Evolutionary conservation across 331 rosid genomes (phyloP), one percentile per base, ranked within the genome.

Genomic region (Cydonia oblonga): DNA sequence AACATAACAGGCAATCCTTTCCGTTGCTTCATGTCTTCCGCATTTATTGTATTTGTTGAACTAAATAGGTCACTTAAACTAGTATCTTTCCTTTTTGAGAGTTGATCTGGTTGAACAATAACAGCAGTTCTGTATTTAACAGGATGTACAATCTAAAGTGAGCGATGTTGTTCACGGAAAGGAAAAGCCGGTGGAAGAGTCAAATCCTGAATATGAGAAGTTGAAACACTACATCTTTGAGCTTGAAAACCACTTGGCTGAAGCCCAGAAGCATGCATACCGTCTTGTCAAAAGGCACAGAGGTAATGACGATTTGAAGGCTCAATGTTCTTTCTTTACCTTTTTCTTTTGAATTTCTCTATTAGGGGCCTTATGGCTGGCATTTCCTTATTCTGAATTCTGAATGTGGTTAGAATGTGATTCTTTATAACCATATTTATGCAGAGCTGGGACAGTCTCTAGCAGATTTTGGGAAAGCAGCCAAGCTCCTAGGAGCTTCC

Each of bases 251-350:
- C 97, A 95, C 75, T 80, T 95, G 81, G 86, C 90, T 69, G 99
- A 95, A 88, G 96, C 97, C 73, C 99, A 95, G 82, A 95, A 88
- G 84, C 99, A 95, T 73, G 99, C 96, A 13, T 95, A 91, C 75
- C 96, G 96, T 65, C 97, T 95, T 75, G 99, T 95, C 71, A 95
- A 90, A 84, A 91, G 97, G 84, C 97, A 95, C 80, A 86, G 97
- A 84, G 99, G 99, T 95, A 77, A 74, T 71, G 35, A 67, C 57
- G 33, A 75, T 68, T 76, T 75, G 46, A 72, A 32, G 54, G 22
- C 65, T 57, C 64, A 66, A 70, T 68, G 9, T 51, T 51, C 10
- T 18, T 51, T 51, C 22, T 51, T 51, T 18, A 18, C 56, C 10
- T 18, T 18, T 16, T 51, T 51, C 61, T 53, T 20, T 15, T 66